Conservation (phyloP, 1,139 yeast genomes). For the Suhomyces guaymorum region DNA sequence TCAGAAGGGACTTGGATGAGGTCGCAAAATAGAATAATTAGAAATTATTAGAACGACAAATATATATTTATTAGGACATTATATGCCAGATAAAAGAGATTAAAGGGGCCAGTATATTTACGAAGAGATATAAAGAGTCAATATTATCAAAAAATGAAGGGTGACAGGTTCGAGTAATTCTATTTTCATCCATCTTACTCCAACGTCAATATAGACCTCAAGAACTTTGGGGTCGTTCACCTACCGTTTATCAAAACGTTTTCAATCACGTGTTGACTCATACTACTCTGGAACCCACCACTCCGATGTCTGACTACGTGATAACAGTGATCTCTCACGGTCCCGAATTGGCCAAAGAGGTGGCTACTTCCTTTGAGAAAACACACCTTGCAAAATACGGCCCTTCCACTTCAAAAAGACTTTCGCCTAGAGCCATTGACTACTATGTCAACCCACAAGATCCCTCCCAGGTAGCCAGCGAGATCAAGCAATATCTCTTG, state of each 20-base stretch:
- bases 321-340: constrained; percentile 10
- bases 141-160: no score
- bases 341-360: constrained; percentile 2
- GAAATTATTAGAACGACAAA: no score
- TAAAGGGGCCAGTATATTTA: no score
- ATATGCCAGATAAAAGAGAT: no score
- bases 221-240: not conserved
- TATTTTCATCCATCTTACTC: not conserved
- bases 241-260: not conserved
- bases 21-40: not conserved
- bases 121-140: no score
- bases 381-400: constrained; percentile 2
- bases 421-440: constrained; percentile 18
- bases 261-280: constrained; percentile 1
- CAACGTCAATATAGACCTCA: not conserved
- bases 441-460: constrained; percentile 12
- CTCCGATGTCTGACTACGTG: constrained; percentile 10
- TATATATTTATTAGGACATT: no score
- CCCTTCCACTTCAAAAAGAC: constrained; percentile 12
- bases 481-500: constrained; percentile 8
- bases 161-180: no score
- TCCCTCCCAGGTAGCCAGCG: constrained; percentile 11
- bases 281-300: not conserved
- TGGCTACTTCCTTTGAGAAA: constrained; percentile 3
- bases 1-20: constrained; percentile 8